These are phyloP conservation scores for Zygotorulaspora chibaensis DNA, from an alignment of 805 yeast genomes.

Conservation along the genomic window DNA sequence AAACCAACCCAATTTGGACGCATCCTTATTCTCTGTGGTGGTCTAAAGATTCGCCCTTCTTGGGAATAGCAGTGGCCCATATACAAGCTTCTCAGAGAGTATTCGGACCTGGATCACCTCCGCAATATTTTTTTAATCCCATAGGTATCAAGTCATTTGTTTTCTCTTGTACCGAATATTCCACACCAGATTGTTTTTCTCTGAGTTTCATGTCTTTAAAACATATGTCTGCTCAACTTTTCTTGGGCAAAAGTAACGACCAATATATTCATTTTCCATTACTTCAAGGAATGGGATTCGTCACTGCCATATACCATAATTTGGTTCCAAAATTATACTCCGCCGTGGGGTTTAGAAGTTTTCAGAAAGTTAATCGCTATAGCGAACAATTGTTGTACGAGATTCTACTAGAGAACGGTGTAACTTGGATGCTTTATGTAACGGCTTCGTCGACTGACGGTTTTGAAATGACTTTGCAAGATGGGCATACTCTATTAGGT, in stretches of 20 bases:
- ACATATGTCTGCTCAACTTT: slow-evolving; percentile 36
- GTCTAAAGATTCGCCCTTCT: slow-evolving; percentile 42
- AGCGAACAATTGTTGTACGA: slow-evolving; percentile 49
- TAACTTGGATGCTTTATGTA: slow-evolving; percentile 63
- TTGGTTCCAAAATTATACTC: slow-evolving; percentile 54
- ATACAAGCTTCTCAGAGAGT: slow-evolving; percentile 56
- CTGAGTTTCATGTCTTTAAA: slow-evolving; percentile 31
- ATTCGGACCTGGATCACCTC: slow-evolving; percentile 57
- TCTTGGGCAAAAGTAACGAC: slow-evolving; percentile 23
- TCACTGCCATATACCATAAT: slow-evolving; percentile 58
- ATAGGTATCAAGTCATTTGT: slow-evolving; percentile 60
- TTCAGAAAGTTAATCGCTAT: slow-evolving; percentile 40
- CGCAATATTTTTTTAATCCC: slow-evolving; percentile 63
- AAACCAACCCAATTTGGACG: slow-evolving; percentile 70
- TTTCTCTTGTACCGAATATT: slow-evolving; percentile 43
- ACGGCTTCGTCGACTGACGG: slow-evolving; percentile 44
- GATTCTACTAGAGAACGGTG: slow-evolving; percentile 50
- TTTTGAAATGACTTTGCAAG: slow-evolving; percentile 52
- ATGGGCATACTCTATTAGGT: slow-evolving; percentile 21
- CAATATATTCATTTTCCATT: slow-evolving; percentile 53
- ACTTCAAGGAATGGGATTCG: slow-evolving; percentile 80
- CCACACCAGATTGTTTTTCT: slow-evolving; percentile 18
- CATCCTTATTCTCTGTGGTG: slow-evolving; percentile 79
- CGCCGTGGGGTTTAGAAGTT: slow-evolving; percentile 57
- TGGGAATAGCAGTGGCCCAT: slow-evolving; percentile 68